Conservation (phyloP, 2,329 filamentous ascomycete genomes). For the Fusarium siculi region DNA sequence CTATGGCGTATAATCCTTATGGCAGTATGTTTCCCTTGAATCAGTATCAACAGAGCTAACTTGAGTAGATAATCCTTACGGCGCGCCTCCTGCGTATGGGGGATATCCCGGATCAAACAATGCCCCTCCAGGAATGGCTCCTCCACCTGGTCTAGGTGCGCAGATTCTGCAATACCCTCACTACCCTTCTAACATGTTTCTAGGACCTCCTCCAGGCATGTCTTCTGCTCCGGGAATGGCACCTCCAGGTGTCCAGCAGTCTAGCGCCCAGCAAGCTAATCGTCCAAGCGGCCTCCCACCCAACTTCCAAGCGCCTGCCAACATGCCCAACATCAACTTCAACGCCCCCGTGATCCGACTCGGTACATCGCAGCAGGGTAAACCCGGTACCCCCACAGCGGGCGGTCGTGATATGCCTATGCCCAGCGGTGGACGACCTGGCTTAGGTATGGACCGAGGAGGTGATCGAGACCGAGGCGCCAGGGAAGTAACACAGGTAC, state of each 20-base stretch:
- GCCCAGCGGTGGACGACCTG: constrained; percentile 55
- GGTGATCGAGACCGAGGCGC: constrained; percentile 75
- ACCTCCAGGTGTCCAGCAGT: constrained; percentile 80
- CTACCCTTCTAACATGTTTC: constrained; percentile 22
- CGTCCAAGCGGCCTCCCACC: constrained; percentile 82
- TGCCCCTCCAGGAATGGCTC: constrained; percentile 74
- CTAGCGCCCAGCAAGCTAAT: constrained; percentile 78
- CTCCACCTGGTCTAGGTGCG: constrained; percentile 86
- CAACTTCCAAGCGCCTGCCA: constrained; percentile 88
- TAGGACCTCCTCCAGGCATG: constrained; percentile 83
- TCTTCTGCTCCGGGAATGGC: constrained; percentile 82
- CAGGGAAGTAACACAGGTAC: constrained; percentile 74
- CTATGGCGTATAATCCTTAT: constrained; percentile 71
- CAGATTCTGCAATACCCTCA: constrained; percentile 9
- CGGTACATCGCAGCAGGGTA: constrained; percentile 78
- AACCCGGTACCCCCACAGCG: constrained; percentile 58
- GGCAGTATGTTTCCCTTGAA: constrained; percentile 55
- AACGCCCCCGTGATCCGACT: constrained; percentile 95
- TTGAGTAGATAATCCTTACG: constrained; percentile 67
- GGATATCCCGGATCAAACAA: constrained; percentile 70
- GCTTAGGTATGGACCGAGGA: constrained; percentile 71
- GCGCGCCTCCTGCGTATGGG: constrained; percentile 78
- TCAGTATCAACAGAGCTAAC: constrained; percentile 9
- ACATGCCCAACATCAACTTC: constrained; percentile 98
- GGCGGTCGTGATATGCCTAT: constrained; percentile 55